Base-by-base conservation (phyloP, 164 flowering plant species). In the Brasenia schreberi region DNA sequence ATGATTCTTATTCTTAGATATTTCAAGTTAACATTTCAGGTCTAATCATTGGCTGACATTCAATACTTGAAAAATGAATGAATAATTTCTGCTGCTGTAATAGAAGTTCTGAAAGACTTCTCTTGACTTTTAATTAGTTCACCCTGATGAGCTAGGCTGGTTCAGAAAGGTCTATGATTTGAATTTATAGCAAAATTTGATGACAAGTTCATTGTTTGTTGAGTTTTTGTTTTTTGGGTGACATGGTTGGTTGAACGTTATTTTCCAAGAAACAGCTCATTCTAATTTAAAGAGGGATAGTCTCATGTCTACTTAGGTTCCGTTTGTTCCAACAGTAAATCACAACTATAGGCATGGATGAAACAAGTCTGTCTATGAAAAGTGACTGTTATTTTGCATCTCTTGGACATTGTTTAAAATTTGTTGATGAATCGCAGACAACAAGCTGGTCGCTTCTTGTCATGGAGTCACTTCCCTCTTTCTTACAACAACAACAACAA, bases 1-100 rank as follows among this genome's bases (percentile, higher is more conserved):
- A 10, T 43, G 43, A 64, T 72, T 58, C 68, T 53, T 39, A 61
- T 53, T 70, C 10, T 17, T 19, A 7, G 9, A 63, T 63, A 4
- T 19, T 61, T 61, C n/a, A 23, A 23, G 27, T 23, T 23, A 23
- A 23, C 27, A 23, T 23, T 23, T 23, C 27, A 23, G 27, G 27
- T 23, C 27, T 23, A 60, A n/a, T n/a, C 11, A n/a, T 9, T 60
- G n/a, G 62, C 62, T 60, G 18, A 19, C 7, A n/a, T n/a, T 60
- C 7, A 19, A n/a, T 9, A 10, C 23, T 19, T 60, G 19, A n/a
- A n/a, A n/a, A 60, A 4, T 60, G 4, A 2, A 17, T 6, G 62
- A n/a, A n/a, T 60, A 4, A 60, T n/a, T 60, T 60, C 23, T 19
- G 23, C 19, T 9, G 11, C 62, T 60, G 7, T 60, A 60, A 56